Conservation (phyloP, 345 rosid species). For the Aquilaria yunnanensis region DNA sequence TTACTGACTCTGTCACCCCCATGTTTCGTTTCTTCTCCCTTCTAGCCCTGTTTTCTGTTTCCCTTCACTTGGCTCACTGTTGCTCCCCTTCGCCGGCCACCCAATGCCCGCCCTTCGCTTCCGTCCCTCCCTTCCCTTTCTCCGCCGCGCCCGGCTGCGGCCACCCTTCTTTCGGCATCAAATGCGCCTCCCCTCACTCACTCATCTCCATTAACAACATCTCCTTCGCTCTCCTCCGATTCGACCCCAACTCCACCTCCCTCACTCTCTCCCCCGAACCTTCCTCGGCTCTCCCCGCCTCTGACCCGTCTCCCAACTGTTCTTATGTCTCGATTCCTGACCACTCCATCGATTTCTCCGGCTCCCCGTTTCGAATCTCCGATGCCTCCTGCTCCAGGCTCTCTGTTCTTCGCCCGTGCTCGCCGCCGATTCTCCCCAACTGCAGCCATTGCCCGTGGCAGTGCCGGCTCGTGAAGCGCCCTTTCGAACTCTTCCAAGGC, state of each 20-base stretch:
- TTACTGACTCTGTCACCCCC: neutral
- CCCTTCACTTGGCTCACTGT: conserved; percentile 4
- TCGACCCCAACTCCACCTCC: conserved; percentile 38
- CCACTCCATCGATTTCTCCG: conserved; percentile 51
- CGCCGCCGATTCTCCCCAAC: conserved; percentile 41
- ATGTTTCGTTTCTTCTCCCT: conserved; percentile 10
- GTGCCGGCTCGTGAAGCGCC: conserved; percentile 50
- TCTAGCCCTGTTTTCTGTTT: neutral
- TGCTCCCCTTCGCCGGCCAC: conserved; percentile 20
- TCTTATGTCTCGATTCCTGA: conserved; percentile 22
- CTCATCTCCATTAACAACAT: conserved; percentile 53
- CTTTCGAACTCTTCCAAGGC: conserved; percentile 48
- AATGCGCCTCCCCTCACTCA: conserved; percentile 61
- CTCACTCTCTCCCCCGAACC: conserved; percentile 44
- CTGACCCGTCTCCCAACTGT: conserved; percentile 26
- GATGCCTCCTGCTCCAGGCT: conserved; percentile 80
- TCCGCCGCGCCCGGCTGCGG: conserved; percentile 68
- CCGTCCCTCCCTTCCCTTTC: conserved; percentile 66
- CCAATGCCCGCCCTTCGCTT: conserved; percentile 67
- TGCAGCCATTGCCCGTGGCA: conserved; percentile 61
- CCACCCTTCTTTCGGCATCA: conserved; percentile 71
- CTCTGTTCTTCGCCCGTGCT: conserved; percentile 53
- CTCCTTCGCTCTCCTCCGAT: conserved; percentile 48
- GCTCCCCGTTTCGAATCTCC: conserved; percentile 63
- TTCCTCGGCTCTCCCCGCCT: neutral